A percentile compares a stretch with the other conserved stretches of the same genome.
Evolutionary conservation across 2,329 filamentous ascomycete species (phyloP).

Genomic region (Aspergillus caelatus): DNA sequence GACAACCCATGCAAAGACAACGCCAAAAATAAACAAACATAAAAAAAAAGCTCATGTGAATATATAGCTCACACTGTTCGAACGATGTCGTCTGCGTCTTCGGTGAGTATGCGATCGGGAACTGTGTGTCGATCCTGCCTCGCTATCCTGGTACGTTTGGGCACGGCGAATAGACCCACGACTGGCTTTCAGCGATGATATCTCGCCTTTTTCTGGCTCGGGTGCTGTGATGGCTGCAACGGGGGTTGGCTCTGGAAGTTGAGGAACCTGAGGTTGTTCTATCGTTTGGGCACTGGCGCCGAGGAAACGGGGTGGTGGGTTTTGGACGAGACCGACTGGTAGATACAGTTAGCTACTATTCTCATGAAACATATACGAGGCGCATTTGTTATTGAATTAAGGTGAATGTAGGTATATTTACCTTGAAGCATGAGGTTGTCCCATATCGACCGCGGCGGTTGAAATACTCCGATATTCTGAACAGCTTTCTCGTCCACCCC

Average conservation of each 20-base stretch:
- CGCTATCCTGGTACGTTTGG: neutral
- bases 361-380: neutral
- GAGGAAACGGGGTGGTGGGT: neutral
- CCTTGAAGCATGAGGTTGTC: neutral
- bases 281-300: neutral
- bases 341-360: neutral
- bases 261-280: neutral
- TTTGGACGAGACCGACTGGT: neutral
- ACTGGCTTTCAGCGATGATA: neutral
- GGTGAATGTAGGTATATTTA: neutral
- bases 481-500: constrained; percentile 1
- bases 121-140: neutral
- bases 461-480: constrained; percentile 5
- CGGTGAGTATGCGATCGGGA: neutral
- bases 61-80: neutral
- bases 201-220: neutral
- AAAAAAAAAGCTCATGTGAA: neutral
- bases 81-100: neutral
- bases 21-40: neutral
- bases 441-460: neutral
- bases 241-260: neutral
- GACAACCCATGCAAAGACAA: neutral
- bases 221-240: neutral
- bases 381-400: accelerated
- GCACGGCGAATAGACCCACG: neutral